Conservation (phyloP, 1,139 yeast species). For the Kodamaea arcana region DNA sequence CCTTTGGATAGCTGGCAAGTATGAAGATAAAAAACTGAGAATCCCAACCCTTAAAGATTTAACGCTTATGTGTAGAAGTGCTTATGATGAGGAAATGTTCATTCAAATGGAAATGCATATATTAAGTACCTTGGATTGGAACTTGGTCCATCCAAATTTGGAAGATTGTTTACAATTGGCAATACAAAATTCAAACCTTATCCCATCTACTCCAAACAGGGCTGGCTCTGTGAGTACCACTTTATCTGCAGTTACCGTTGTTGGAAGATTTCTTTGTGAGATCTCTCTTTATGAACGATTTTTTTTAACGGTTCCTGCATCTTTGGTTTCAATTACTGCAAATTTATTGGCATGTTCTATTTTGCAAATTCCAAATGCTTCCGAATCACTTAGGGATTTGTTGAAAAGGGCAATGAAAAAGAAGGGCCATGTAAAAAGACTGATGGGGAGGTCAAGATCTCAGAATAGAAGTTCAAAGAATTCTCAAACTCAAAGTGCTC, state of each 20-base stretch:
- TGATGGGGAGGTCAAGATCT: slow-evolving; percentile 5
- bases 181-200: slow-evolving; percentile 29
- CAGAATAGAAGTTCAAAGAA: background rate
- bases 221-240: slow-evolving; percentile 20
- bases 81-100: slow-evolving; percentile 87
- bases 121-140: slow-evolving; percentile 81
- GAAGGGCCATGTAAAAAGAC: slow-evolving; percentile 6
- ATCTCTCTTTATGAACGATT: slow-evolving; percentile 67
- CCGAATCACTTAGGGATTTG: slow-evolving; percentile 25
- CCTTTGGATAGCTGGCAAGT: slow-evolving; percentile 92
- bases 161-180: slow-evolving; percentile 61
- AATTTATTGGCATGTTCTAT: slow-evolving; percentile 71
- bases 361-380: slow-evolving; percentile 41
- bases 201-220: slow-evolving; percentile 1
- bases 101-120: slow-evolving; percentile 94
- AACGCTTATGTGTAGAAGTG: slow-evolving; percentile 73
- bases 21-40: slow-evolving; percentile 79
- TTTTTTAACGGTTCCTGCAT: slow-evolving; percentile 58
- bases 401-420: slow-evolving; percentile 12
- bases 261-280: slow-evolving; percentile 70
- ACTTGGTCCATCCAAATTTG: slow-evolving; percentile 56
- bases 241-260: slow-evolving; percentile 49
- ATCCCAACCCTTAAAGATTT: slow-evolving; percentile 82
- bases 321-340: slow-evolving; percentile 65
- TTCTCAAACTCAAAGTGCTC: background rate